A percentile compares a stretch with the other conserved stretches of the same genome.
Conservation (phyloP, 768 basidiomycete genomes). For the Lentinus tigrinus region DNA sequence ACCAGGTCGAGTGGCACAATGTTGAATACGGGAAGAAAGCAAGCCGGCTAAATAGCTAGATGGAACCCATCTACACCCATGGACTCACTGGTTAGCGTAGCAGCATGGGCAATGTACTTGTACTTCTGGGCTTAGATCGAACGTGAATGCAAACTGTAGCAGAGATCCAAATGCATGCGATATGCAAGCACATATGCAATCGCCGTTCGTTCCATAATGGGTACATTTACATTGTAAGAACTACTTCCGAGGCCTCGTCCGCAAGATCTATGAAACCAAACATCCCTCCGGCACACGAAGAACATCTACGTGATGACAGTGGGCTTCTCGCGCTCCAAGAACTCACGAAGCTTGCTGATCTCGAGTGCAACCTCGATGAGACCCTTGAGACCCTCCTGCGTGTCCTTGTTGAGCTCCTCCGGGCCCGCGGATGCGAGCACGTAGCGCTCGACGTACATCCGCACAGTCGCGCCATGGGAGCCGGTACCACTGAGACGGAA, state of each 20-base stretch:
- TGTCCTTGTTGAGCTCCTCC: slow-evolving; percentile 67
- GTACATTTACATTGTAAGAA: slow-evolving; percentile 10
- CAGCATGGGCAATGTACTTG: no score
- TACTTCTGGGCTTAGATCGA: no score
- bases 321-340: slow-evolving; percentile 84
- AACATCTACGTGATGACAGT: slow-evolving; percentile 82
- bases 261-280: slow-evolving; percentile 8
- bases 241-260: not conserved
- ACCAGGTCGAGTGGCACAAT: not conserved
- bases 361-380: slow-evolving; percentile 93
- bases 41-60: no score
- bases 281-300: not conserved
- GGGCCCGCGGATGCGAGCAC: slow-evolving; percentile 68
- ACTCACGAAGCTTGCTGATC: slow-evolving; percentile 81
- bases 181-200: not conserved
- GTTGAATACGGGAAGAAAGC: no score
- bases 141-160: no score
- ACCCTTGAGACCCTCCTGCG: slow-evolving; percentile 89
- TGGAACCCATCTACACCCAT: no score
- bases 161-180: no score
- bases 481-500: slow-evolving; percentile 97
- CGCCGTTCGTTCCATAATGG: slow-evolving; percentile 1
- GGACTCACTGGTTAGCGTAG: no score
- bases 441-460: slow-evolving; percentile 95
- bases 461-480: slow-evolving; percentile 92